These are phyloP conservation scores for Lactifluus subvellereus DNA, from an alignment of 768 basidiomycete species.

Conservation along the genomic window DNA sequence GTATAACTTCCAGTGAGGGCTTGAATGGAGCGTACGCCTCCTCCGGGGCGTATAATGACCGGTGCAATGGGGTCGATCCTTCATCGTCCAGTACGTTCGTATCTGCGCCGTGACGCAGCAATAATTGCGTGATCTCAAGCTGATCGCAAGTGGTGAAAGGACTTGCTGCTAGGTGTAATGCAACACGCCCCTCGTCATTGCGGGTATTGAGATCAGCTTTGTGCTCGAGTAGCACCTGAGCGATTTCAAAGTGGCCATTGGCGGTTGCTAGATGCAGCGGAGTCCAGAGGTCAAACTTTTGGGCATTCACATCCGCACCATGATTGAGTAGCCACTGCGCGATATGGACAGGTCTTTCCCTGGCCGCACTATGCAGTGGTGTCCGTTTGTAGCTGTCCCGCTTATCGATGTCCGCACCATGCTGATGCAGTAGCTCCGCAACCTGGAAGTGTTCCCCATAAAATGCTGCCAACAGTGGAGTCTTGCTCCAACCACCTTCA, in stretches of 20 bases:
- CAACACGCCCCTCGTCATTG: neutral
- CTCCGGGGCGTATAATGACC: neutral
- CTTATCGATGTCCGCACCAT: neutral
- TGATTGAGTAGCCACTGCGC: neutral
- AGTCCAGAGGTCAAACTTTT: accelerated
- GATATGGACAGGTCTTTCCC: neutral
- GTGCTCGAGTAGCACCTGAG: neutral
- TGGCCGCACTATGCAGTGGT: neutral
- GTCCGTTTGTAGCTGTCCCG: accelerated
- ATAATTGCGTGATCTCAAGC: neutral
- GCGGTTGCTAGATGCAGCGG: neutral
- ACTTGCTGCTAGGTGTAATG: neutral
- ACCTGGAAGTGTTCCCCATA: neutral
- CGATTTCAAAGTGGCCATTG: neutral
- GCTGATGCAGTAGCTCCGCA: neutral
- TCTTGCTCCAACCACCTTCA: neutral
- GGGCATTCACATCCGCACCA: neutral
- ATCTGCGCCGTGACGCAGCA: neutral
- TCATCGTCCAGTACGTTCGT: neutral
- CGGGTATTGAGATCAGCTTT: neutral
- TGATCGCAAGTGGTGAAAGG: neutral
- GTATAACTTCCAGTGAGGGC: neutral
- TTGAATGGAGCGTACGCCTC: too few relatives aligned
- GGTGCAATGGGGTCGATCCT: neutral
- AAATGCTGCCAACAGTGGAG: slow-evolving; percentile 2